These are phyloP conservation scores for Cercis canadensis DNA, from an alignment of 306 rosid species.

Conservation along the genomic window DNA sequence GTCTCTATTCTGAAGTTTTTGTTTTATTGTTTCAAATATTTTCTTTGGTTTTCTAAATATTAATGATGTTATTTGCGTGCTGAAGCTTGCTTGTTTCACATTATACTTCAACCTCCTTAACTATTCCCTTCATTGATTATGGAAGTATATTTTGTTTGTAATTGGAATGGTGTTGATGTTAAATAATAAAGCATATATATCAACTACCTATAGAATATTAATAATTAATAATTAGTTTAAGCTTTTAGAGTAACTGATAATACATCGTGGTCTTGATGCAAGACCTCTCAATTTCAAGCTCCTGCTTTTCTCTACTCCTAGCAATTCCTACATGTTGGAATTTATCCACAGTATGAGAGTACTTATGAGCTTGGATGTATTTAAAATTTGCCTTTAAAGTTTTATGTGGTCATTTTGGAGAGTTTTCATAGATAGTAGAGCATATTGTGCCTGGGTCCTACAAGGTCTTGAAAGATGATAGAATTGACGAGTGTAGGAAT, in stretches of 20 bases:
- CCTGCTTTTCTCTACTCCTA: neutral
- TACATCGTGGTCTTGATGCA: neutral
- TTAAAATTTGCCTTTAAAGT: neutral
- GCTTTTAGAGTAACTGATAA: slow-evolving; percentile 3
- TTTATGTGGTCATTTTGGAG: slow-evolving; percentile 21
- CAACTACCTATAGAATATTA: neutral
- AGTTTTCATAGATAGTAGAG: neutral
- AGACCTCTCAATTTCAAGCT: neutral
- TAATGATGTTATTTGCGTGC: neutral
- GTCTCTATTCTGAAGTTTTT: slow-evolving; percentile 5
- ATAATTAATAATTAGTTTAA: slow-evolving; percentile 21
- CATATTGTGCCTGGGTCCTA: slow-evolving; percentile 27
- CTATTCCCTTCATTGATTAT: neutral
- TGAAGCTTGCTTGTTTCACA: slow-evolving; percentile 10
- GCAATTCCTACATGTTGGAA: neutral
- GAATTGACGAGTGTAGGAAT: neutral
- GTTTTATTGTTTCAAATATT: slow-evolving; percentile 23
- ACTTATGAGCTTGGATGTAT: neutral
- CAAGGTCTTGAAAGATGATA: slow-evolving; percentile 26
- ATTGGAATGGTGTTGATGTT: neutral
- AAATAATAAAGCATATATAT: neutral
- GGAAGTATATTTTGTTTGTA: neutral
- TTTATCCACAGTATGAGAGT: too few relatives aligned
- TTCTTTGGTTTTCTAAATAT: slow-evolving; percentile 4
- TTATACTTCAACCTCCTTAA: neutral